Evolutionary conservation across 257 asterid species (phyloP), one percentile per base, ranked within the genome.

Genomic region (Coffea canephora): DNA sequence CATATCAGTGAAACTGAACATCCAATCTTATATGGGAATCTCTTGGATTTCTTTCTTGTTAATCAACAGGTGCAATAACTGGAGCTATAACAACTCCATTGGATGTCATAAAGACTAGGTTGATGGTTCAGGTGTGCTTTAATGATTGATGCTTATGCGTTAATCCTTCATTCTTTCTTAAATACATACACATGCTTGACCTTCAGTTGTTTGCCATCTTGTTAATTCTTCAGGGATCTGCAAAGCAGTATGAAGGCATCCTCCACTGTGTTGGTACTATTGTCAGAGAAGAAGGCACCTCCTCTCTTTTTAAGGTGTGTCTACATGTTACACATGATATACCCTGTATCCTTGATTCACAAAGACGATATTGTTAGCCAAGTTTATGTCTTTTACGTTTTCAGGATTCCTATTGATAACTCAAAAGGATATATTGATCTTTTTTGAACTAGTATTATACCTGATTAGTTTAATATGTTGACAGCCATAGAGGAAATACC

Each of bases 21-120:
- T 13, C 31, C 69, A 13, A 3, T 4, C 36, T 36, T 74, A 9
- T 74, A 48, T 74, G 36, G 46, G 8, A 59, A 79, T 62, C 31
- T 23, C 39, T 62, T 45, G 21, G 45, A 50, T 43, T 57, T n/a
- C 5, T n/a, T 45, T 46, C 19, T 18, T 54, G 59, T 14, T 16
- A n/a, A 69, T 77, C 46, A 12, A 45, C 83, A 91, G 96, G 96
- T 75, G 94, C 96, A 59, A 86, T 91, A 31, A 88, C 91, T 1
- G 96, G 96, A 59, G 92, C 94, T 54, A 54, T 91, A 59, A 91
- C 96, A 34, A 91, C 91, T 85, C 96, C 96, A 25, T 89, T 91
- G 21, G 96, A 91, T 76, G 94, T 89, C 69, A 87, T 91, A 69
- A 91, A 91, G 81, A 91, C 96, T 62, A 86, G 94, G 85, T 69